A percentile compares a stretch with the other conserved stretches of the same genome.
These are phyloP conservation scores for Tolypocladium ovalisporum DNA, from an alignment of 2,329 filamentous ascomycete species.

Conservation along the genomic window DNA sequence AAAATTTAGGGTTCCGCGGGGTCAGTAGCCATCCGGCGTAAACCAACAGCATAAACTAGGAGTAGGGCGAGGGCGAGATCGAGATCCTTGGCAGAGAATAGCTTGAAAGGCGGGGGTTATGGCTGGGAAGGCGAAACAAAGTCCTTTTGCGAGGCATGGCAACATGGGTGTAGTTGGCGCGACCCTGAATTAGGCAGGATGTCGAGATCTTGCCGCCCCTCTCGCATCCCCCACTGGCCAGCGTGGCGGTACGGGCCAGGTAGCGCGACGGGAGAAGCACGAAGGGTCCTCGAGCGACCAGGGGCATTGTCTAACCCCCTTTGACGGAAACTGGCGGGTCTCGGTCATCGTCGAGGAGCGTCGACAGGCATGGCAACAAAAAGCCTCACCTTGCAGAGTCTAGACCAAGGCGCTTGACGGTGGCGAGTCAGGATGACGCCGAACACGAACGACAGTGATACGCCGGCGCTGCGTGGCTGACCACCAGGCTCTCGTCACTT, in stretches of 20 bases:
- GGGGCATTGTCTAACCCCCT: background rate
- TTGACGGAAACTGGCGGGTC: background rate
- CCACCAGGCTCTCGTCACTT: background rate
- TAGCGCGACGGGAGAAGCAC: background rate
- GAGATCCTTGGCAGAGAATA: background rate
- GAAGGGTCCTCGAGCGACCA: background rate
- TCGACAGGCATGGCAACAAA: background rate
- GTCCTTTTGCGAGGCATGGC: background rate
- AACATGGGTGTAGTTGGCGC: background rate
- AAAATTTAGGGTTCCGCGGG: background rate
- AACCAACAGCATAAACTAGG: background rate
- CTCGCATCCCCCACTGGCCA: background rate
- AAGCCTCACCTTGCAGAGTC: background rate
- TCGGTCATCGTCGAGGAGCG: background rate
- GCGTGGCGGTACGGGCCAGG: background rate
- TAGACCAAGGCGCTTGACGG: background rate
- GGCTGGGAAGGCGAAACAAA: background rate
- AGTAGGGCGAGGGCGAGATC: background rate
- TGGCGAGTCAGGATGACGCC: background rate
- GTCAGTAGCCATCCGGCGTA: background rate
- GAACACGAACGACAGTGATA: background rate
- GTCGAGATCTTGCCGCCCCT: background rate
- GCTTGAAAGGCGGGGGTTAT: background rate
- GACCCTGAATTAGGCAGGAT: background rate
- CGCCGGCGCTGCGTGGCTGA: background rate